These are phyloP conservation scores for Amphirosellinia nigrospora DNA, from an alignment of 495 filamentous ascomycete genomes.

Conservation along the genomic window DNA sequence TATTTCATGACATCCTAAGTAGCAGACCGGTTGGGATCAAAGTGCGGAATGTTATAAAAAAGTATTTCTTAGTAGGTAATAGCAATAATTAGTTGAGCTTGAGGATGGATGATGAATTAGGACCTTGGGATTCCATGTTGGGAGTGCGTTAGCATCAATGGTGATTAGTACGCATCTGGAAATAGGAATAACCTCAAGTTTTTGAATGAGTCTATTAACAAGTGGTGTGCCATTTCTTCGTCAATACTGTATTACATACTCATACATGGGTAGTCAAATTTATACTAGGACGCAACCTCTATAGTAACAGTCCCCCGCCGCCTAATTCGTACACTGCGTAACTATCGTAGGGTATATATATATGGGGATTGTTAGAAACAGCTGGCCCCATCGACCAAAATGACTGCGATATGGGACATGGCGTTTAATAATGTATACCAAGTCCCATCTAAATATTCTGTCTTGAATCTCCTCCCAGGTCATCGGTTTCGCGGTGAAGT, in stretches of 20 bases:
- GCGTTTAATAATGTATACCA: constrained; percentile 55
- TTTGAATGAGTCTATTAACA: constrained; percentile 8
- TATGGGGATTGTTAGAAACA: not conserved
- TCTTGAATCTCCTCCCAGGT: constrained; percentile 91
- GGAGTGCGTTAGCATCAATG: too few species aligned
- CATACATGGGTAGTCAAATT: constrained; percentile 8
- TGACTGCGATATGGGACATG: not conserved
- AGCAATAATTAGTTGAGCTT: too few species aligned
- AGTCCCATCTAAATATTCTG: constrained; percentile 81
- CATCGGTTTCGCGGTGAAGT: constrained; percentile 61
- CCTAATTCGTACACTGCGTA: constrained; percentile 10
- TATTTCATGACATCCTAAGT: not conserved
- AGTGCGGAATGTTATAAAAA: too few species aligned
- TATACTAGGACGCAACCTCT: constrained; percentile 20
- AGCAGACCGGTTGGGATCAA: too few species aligned
- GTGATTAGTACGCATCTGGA: not conserved
- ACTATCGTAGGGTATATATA: constrained; percentile 8
- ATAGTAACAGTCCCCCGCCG: not conserved
- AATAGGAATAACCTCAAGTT: not conserved
- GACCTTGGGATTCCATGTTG: too few species aligned
- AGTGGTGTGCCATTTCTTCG: constrained; percentile 20
- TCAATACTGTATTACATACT: constrained; percentile 24
- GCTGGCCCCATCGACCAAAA: constrained; percentile 2
- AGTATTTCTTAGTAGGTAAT: too few species aligned
- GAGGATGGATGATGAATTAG: too few species aligned